Evolutionary conservation across 371 early-diverging fungal genomes (phyloP), one percentile per base, ranked within the genome.

Genomic region (Apophysomyces trapeziformis): DNA sequence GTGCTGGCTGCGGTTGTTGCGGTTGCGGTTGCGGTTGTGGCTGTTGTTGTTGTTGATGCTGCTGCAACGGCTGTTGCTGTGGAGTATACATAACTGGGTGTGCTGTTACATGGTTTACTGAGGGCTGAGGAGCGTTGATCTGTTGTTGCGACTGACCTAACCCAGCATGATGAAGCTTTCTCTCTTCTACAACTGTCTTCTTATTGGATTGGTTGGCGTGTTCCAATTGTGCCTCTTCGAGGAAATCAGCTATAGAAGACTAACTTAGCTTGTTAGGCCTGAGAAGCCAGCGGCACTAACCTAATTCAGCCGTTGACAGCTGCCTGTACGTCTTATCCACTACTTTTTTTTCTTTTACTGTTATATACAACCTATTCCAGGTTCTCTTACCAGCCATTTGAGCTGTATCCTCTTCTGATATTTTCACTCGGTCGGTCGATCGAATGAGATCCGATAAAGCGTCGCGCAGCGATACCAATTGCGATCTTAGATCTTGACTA

Each of bases 261-360:
- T 26, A 26, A 26, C 1, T 26, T 26, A 26, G 32, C 32, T 2
- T 26, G 32, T 26, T 26, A 26, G 1, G 32, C 32, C 32, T 26
- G 32, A 26, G 32, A 26, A 26, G 32, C 32, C 32, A 26, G 32
- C 46, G 46, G 8, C 13, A 12, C 43, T 60, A 66, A 71, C 71
- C 71, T 32, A 71, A 38, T 59, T 71, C 71, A 47, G 67, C 67
- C 1, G 71, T 57, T 7, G 71, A 67, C 13, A 71, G 64, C 6
- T 60, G 63, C 26, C 69, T 44, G 57, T 68, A 68, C 16, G 65
- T 60, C 43, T 68, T 68, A 16, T 68, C 69, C 38, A 50, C n/a
- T 12, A 43, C 61, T 14, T 60, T 60, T 21, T 47, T 16, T 39
- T 37, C 60, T 37, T 21, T 43, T 41, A 3, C 21, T 58, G n/a